Percentiles rank a stretch among this genome's conserved stretches.
Conservation (phyloP, 129 eudicot genomes). For the Logfia minima region DNA sequence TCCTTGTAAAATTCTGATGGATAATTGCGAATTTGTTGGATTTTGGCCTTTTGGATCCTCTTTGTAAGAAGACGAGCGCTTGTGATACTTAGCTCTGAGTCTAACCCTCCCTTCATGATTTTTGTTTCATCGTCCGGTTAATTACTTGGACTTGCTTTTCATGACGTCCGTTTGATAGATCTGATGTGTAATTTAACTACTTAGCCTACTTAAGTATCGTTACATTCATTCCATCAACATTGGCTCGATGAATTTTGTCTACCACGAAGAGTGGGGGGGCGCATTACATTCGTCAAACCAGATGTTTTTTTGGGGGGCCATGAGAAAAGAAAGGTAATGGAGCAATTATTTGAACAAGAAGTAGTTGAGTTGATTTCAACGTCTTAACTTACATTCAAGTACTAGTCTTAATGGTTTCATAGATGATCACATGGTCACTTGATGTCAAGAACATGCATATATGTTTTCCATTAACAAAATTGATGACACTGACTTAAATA, state of each 20-base stretch:
- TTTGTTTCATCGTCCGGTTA: too few relatives aligned
- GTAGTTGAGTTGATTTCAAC: conserved; percentile 8
- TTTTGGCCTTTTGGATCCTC: too few relatives aligned
- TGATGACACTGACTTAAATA: neutral
- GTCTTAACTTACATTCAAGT: conserved; percentile 11
- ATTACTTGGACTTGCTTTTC: too few relatives aligned
- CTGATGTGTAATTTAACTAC: too few relatives aligned
- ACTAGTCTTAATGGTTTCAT: conserved; percentile 17
- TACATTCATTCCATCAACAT: neutral
- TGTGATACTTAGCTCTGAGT: too few relatives aligned
- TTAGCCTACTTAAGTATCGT: too few relatives aligned
- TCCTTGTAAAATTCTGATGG: too few relatives aligned
- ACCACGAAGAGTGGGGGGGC: conserved; percentile 15
- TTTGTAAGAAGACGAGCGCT: too few relatives aligned
- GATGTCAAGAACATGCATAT: conserved; percentile 31
- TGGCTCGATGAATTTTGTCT: conserved; percentile 2
- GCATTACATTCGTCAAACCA: neutral
- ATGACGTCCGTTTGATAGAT: too few relatives aligned
- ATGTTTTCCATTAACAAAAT: neutral
- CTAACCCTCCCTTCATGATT: too few relatives aligned
- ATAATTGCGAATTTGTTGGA: too few relatives aligned
- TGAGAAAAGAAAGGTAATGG: neutral
- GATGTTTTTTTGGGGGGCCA: conserved; percentile 5
- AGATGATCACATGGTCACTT: conserved; percentile 39
- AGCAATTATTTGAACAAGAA: conserved; percentile 10